phyloP scores from a whole-genome alignment of 2,329 filamentous ascomycete species.

The Pezicula carpinea region DNA sequence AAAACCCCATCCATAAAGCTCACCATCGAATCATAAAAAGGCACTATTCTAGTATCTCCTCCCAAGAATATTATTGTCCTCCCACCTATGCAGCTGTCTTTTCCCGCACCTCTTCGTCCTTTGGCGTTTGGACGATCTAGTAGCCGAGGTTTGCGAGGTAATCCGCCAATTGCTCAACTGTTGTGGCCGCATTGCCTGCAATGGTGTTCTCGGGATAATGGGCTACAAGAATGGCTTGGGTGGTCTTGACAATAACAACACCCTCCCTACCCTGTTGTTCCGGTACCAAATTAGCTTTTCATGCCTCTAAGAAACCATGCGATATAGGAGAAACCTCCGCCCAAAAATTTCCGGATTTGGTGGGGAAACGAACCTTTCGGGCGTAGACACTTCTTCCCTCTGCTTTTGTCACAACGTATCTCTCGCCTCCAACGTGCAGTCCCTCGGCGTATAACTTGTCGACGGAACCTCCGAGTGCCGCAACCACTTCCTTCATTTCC shows the following conservation, averaged over 20 bases:
- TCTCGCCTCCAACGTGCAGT: slow-evolving; percentile 69
- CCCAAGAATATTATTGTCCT: slow-evolving; percentile 1
- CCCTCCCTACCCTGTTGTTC: slow-evolving; percentile 67
- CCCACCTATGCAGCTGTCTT: background rate
- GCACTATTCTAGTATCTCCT: slow-evolving; percentile 24
- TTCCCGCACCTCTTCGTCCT: slow-evolving; percentile 1
- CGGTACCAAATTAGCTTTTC: slow-evolving; percentile 8
- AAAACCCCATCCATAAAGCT: slow-evolving; percentile 11
- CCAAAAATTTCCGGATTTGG: background rate
- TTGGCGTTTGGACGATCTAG: slow-evolving; percentile 40
- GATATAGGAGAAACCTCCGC: background rate
- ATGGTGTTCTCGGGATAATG: slow-evolving; percentile 75
- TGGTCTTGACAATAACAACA: slow-evolving; percentile 79
- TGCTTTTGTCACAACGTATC: slow-evolving; percentile 72
- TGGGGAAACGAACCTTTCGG: slow-evolving; percentile 62
- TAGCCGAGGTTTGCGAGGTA: slow-evolving; percentile 72
- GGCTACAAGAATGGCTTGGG: slow-evolving; percentile 80
- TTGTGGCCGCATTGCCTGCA: slow-evolving; percentile 71
- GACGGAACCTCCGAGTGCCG: slow-evolving; percentile 42
- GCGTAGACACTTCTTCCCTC: slow-evolving; percentile 79
- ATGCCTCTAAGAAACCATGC: slow-evolving; percentile 5
- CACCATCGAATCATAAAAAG: slow-evolving; percentile 12
- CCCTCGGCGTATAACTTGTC: slow-evolving; percentile 69
- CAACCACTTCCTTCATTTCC: slow-evolving; percentile 55
- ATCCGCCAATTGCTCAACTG: slow-evolving; percentile 79